Conservation (phyloP, 139 green algal species). For the Dunaliella primolecta region DNA sequence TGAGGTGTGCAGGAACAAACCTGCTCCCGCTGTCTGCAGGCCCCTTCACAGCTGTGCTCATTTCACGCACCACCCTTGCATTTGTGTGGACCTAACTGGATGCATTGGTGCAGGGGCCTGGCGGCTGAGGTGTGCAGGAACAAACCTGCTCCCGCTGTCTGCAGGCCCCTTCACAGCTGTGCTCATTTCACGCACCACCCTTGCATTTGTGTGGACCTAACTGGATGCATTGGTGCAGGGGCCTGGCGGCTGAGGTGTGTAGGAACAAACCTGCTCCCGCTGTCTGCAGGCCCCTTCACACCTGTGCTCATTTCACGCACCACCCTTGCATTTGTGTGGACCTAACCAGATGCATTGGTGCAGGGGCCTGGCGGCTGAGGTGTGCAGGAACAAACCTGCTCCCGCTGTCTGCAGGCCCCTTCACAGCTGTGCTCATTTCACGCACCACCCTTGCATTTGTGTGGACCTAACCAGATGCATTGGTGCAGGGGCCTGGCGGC, state of each 20-base stretch:
- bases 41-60: no score
- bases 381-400: no score
- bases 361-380: no score
- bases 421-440: background rate
- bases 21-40: background rate
- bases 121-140: slow-evolving; percentile 41
- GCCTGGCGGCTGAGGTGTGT: no score
- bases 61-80: no score
- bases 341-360: no score
- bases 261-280: background rate
- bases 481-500: slow-evolving; percentile 1
- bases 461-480: no score
- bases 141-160: background rate
- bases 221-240: no score
- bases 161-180: no score
- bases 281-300: no score
- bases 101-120: slow-evolving; percentile 18
- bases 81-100: no score
- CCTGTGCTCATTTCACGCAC: background rate
- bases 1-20: slow-evolving; percentile 35
- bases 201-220: slow-evolving; percentile 5
- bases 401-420: background rate
- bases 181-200: background rate
- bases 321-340: slow-evolving; percentile 2
- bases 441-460: background rate